phyloP scores from a whole-genome alignment of 108 stramenopile species.

The Nitzschia sp. region DNA sequence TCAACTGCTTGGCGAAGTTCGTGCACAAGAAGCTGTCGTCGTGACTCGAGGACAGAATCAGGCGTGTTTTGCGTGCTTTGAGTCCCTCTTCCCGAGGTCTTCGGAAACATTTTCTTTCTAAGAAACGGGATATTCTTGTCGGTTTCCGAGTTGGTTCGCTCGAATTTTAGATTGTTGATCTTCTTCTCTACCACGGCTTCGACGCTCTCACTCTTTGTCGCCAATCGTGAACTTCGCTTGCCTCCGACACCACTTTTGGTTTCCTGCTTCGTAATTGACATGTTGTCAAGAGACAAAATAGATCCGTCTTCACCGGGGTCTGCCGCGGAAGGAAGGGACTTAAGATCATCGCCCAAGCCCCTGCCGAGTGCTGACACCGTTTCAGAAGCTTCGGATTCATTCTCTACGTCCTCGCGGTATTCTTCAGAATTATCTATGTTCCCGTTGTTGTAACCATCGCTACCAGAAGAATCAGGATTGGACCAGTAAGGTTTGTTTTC shows the following conservation, averaged over 20 bases:
- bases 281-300: slow-evolving; percentile 3
- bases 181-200: slow-evolving; percentile 45
- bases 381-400: slow-evolving; percentile 26
- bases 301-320: slow-evolving; percentile 34
- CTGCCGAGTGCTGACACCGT: slow-evolving; percentile 32
- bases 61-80: neutral
- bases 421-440: neutral
- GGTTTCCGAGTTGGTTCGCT: slow-evolving; percentile 7
- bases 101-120: slow-evolving; percentile 32
- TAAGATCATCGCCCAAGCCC: slow-evolving; percentile 35
- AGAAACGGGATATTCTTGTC: slow-evolving; percentile 32
- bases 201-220: slow-evolving; percentile 26
- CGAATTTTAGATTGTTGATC: slow-evolving; percentile 40
- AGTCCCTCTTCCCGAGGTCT: slow-evolving; percentile 16
- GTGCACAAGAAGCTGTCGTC: slow-evolving; percentile 46
- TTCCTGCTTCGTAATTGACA: slow-evolving; percentile 12
- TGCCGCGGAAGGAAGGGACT: slow-evolving; percentile 32
- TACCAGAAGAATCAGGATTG: neutral
- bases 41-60: slow-evolving; percentile 29
- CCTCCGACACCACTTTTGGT: neutral
- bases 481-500: no score
- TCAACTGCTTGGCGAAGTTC: slow-evolving; percentile 45
- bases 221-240: neutral
- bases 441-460: neutral
- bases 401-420: slow-evolving; percentile 35